Evolutionary conservation across 495 filamentous ascomycete species (phyloP).

Genomic region (Xylaria curta): DNA sequence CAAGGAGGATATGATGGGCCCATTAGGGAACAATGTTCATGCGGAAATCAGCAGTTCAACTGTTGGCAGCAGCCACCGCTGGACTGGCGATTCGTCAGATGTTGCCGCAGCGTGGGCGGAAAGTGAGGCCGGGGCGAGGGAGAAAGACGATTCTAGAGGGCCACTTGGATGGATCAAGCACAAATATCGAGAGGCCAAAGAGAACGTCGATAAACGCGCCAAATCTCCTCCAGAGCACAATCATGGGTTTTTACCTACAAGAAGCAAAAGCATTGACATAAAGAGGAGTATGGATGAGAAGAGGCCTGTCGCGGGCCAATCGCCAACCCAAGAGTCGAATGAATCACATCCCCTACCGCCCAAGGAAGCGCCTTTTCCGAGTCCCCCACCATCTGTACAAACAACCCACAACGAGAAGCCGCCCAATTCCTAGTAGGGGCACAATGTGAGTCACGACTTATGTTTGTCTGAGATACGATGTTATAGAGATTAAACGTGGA

Average conservation of each 20-base stretch:
- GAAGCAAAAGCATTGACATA: conserved; percentile 53
- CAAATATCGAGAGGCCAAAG: conserved; percentile 80
- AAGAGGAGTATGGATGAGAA: conserved; percentile 43
- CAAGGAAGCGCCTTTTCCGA: conserved; percentile 34
- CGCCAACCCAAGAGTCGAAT: conserved; percentile 22
- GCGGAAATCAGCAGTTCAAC: conserved; percentile 74
- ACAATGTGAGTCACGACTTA: conserved; percentile 18
- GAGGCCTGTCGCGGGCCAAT: conserved; percentile 17
- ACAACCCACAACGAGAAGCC: conserved; percentile 34
- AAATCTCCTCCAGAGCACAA: conserved; percentile 54
- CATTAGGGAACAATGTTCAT: conserved; percentile 65
- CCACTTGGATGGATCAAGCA: conserved; percentile 83
- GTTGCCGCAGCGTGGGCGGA: conserved; percentile 45
- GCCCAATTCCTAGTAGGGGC: conserved; percentile 32
- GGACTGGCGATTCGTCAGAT: conserved; percentile 61
- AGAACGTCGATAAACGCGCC: conserved; percentile 60
- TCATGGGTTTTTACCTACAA: conserved; percentile 33
- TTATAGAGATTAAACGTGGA: conserved; percentile 28
- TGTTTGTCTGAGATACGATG: conserved; percentile 32
- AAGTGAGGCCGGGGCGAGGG: conserved; percentile 47
- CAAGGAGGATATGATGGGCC: conserved; percentile 55
- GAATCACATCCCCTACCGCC: conserved; percentile 18
- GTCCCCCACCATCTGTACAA: conserved; percentile 31
- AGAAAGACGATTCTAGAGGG: conserved; percentile 67
- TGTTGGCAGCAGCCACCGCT: conserved; percentile 64